Percentiles rank a stretch among this genome's conserved stretches.
These are phyloP conservation scores for Glycine tomentella DNA, from an alignment of 306 rosid species.

Conservation along the genomic window DNA sequence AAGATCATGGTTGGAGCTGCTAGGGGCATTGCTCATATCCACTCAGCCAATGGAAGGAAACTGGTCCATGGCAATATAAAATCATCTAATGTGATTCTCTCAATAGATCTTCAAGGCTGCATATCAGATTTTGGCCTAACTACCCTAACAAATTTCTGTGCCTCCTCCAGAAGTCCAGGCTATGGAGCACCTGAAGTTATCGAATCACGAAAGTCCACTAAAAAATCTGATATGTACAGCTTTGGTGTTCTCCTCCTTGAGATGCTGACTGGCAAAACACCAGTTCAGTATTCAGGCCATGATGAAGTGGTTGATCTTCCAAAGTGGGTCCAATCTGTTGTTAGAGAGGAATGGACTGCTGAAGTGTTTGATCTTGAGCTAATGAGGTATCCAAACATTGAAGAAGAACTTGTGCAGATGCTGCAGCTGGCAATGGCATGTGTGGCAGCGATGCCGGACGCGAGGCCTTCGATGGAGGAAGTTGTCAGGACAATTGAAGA, in stretches of 20 bases:
- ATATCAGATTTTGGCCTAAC: slow-evolving; percentile 84
- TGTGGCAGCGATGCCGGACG: slow-evolving; percentile 74
- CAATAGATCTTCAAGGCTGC: slow-evolving; percentile 66
- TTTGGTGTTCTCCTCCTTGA: slow-evolving; percentile 92
- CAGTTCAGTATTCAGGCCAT: slow-evolving; percentile 72
- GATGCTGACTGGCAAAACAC: slow-evolving; percentile 87
- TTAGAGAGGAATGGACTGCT: slow-evolving; percentile 92
- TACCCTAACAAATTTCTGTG: slow-evolving; percentile 60
- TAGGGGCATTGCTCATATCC: slow-evolving; percentile 82
- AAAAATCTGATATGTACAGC: slow-evolving; percentile 81
- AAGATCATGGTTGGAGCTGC: slow-evolving; percentile 83
- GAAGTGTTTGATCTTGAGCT: slow-evolving; percentile 96
- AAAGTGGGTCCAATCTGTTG: slow-evolving; percentile 89
- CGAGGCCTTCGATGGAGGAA: slow-evolving; percentile 86
- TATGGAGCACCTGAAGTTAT: slow-evolving; percentile 82
- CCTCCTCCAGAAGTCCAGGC: slow-evolving; percentile 66
- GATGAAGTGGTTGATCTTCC: slow-evolving; percentile 86
- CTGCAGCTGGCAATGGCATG: slow-evolving; percentile 95
- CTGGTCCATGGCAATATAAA: slow-evolving; percentile 86
- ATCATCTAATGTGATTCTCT: slow-evolving; percentile 84
- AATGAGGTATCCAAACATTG: slow-evolving; percentile 73
- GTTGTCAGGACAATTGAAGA: slow-evolving; percentile 80
- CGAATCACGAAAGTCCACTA: slow-evolving; percentile 65
- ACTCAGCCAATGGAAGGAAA: slow-evolving; percentile 76
- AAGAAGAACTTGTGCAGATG: slow-evolving; percentile 95